These are phyloP conservation scores for Leptodermis oblonga DNA, from an alignment of 257 asterid species.

Conservation along the genomic window DNA sequence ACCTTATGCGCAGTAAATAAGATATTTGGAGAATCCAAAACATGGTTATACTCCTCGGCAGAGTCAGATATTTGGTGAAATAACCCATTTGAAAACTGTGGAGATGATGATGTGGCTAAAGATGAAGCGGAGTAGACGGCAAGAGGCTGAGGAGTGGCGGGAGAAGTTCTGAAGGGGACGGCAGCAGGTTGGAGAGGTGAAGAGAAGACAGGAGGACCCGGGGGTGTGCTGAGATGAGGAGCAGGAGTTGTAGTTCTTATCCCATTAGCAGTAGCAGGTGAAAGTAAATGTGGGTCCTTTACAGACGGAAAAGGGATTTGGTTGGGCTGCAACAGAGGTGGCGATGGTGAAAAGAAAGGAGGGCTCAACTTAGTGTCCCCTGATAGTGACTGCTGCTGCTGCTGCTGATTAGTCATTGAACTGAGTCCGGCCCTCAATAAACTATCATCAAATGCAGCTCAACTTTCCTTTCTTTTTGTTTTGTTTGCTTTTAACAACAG, in stretches of 20 bases:
- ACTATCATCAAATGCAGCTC: background rate
- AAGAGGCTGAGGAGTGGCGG: constrained; percentile 89
- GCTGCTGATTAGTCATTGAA: constrained; percentile 50
- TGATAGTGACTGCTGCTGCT: constrained; percentile 39
- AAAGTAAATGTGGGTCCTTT: constrained; percentile 59
- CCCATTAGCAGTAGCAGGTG: constrained; percentile 60
- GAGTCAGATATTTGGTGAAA: constrained; percentile 61
- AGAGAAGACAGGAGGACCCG: constrained; percentile 94
- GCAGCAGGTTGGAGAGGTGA: constrained; percentile 96
- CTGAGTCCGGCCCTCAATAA: background rate
- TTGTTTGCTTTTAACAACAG: background rate
- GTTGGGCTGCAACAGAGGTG: constrained; percentile 47
- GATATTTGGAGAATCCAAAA: constrained; percentile 60
- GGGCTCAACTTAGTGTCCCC: constrained; percentile 35
- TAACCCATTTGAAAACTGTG: constrained; percentile 61
- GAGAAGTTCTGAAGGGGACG: constrained; percentile 93
- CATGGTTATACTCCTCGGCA: constrained; percentile 46
- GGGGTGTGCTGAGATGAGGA: constrained; percentile 92
- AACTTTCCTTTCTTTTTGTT: background rate
- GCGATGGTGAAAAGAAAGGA: constrained; percentile 38
- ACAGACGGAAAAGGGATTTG: constrained; percentile 62
- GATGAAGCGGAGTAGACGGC: constrained; percentile 75
- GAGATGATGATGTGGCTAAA: constrained; percentile 72
- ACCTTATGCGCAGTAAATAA: constrained; percentile 94
- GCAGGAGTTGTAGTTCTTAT: constrained; percentile 52